A percentile compares a stretch with the other conserved stretches of the same genome.
Conservation (phyloP, 257 asterid species). For the Solanum tarapatanum region DNA sequence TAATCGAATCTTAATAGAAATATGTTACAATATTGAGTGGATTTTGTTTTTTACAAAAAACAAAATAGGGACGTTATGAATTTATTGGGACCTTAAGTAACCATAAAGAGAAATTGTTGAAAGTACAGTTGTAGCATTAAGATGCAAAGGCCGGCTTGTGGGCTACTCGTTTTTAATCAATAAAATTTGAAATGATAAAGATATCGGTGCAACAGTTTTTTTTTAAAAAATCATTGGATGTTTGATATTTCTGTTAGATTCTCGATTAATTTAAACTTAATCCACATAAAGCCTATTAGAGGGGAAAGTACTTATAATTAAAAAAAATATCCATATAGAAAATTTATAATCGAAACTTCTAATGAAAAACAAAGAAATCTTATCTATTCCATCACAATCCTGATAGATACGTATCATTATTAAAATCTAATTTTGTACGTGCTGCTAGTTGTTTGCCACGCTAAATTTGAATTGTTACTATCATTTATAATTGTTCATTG, state of each 20-base stretch:
- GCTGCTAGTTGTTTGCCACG: background rate
- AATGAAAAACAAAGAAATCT: fast-evolving
- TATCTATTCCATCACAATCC: background rate
- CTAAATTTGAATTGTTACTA: background rate
- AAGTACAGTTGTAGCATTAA: background rate
- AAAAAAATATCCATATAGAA: too few relatives aligned
- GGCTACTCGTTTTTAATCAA: background rate
- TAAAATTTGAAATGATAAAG: background rate
- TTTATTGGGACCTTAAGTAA: background rate
- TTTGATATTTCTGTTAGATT: background rate
- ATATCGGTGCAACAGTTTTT: background rate
- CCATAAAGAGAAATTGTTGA: background rate
- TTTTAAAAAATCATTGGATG: background rate
- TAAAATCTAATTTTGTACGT: background rate
- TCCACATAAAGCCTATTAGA: background rate
- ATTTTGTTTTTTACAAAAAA: background rate
- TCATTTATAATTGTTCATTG: background rate
- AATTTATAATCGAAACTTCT: fast-evolving
- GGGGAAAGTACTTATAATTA: background rate
- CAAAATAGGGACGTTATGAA: background rate
- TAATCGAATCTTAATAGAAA: background rate
- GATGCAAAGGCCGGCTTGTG: background rate
- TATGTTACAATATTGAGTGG: background rate
- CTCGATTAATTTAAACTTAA: background rate
- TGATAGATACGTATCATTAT: fast-evolving